phyloP scores from a whole-genome alignment of 768 basidiomycete species.

The Gloeophyllum trabeum region DNA sequence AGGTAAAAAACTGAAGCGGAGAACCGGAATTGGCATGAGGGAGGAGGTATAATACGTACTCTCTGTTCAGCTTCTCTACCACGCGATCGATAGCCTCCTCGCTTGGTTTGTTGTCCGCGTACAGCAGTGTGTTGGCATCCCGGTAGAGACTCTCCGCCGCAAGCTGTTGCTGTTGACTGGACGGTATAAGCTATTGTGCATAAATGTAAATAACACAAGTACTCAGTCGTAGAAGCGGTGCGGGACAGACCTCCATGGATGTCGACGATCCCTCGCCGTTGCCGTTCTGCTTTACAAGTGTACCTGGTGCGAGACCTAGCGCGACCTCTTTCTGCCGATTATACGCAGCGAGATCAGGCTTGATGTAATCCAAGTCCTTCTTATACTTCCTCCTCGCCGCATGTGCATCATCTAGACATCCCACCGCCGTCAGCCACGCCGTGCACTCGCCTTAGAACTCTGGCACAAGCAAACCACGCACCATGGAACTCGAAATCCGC shows the following conservation, averaged over 20 bases:
- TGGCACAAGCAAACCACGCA: conserved; percentile 27
- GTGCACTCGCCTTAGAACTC: neutral
- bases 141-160: conserved; percentile 81
- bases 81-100: conserved; percentile 95
- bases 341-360: conserved; percentile 81
- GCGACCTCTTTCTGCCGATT: conserved; percentile 85
- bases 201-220: conserved; percentile 6
- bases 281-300: conserved; percentile 37
- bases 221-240: neutral
- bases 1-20: conserved; percentile 3
- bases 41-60: conserved; percentile 44
- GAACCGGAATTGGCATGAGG: neutral
- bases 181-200: conserved; percentile 33
- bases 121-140: conserved; percentile 86
- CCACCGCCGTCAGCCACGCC: neutral
- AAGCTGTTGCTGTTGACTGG: conserved; percentile 51
- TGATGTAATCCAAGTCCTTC: conserved; percentile 81
- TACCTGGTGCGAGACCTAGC: conserved; percentile 62
- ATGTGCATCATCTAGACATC: conserved; percentile 71
- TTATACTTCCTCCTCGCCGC: conserved; percentile 85
- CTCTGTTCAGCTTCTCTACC: conserved; percentile 82
- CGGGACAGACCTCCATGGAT: neutral
- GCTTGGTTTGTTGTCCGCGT: conserved; percentile 89
- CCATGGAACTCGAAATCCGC: conserved; percentile 91
- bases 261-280: conserved; percentile 21